A percentile compares a stretch with the other conserved stretches of the same genome.
Conservation (phyloP, 805 yeast species). For the Wickerhamomyces ciferrii region DNA sequence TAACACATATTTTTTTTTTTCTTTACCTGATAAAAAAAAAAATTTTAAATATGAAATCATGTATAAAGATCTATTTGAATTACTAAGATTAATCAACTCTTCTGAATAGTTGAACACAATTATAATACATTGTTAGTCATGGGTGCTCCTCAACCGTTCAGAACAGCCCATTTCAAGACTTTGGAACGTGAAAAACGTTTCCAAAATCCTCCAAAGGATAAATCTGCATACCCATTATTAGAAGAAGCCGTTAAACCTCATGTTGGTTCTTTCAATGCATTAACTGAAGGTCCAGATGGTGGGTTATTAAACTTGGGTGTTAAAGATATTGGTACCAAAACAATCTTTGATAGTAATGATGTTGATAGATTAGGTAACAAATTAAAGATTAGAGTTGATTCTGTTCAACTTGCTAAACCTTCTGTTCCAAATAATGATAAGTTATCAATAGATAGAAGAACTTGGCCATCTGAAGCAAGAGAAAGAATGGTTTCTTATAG, state of each 20-base stretch:
- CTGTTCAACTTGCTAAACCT: slow-evolving; percentile 85
- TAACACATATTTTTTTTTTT: background rate
- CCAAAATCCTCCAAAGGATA: slow-evolving; percentile 84
- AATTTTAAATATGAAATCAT: background rate
- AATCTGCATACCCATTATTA: slow-evolving; percentile 74
- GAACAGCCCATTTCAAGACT: slow-evolving; percentile 52
- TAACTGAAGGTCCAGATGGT: slow-evolving; percentile 83
- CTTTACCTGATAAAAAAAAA: background rate
- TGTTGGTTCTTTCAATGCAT: slow-evolving; percentile 92
- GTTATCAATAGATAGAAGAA: slow-evolving; percentile 69
- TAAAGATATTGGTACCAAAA: slow-evolving; percentile 81
- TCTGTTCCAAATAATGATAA: slow-evolving; percentile 66
- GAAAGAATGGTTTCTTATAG: slow-evolving; percentile 83
- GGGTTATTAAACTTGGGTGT: slow-evolving; percentile 83
- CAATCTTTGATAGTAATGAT: slow-evolving; percentile 78
- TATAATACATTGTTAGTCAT: slow-evolving; percentile 2
- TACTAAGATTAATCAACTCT: too few relatives aligned
- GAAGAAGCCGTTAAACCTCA: slow-evolving; percentile 93
- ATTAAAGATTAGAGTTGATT: slow-evolving; percentile 76
- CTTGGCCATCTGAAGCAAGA: slow-evolving; percentile 83
- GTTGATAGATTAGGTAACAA: slow-evolving; percentile 77
- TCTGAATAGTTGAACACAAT: background rate
- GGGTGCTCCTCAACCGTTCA: slow-evolving; percentile 19
- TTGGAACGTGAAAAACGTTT: slow-evolving; percentile 84
- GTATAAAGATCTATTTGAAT: background rate